Conservation (phyloP, 768 basidiomycete genomes). For the Russula griseocarnosa region DNA sequence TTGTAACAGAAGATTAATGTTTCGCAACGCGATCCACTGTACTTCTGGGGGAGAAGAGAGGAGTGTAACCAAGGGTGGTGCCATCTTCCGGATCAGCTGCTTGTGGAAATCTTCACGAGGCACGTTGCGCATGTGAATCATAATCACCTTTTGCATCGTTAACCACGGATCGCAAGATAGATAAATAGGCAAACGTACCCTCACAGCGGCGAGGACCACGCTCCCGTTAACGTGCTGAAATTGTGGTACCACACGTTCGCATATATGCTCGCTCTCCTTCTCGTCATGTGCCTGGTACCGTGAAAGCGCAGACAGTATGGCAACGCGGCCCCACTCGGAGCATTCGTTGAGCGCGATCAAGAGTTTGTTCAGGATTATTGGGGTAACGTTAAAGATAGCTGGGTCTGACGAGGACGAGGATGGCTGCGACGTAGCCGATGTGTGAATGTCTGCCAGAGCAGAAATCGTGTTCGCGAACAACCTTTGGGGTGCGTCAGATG, state of each 20-base stretch:
- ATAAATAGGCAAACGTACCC: conserved; percentile 45
- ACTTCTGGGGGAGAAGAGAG: conserved; percentile 96
- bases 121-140: conserved; percentile 92
- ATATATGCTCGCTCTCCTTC: conserved; percentile 97
- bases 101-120: conserved; percentile 78
- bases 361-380: conserved; percentile 78
- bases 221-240: conserved; percentile 97
- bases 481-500: conserved; percentile 48
- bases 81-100: conserved; percentile 92
- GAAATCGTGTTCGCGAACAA: conserved; percentile 97
- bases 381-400: conserved; percentile 78
- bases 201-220: conserved; percentile 94
- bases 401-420: conserved; percentile 54
- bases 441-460: conserved; percentile 89
- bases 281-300: conserved; percentile 82
- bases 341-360: conserved; percentile 96
- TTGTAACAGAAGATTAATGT: conserved; percentile 94
- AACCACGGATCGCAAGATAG: neutral
- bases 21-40: conserved; percentile 96
- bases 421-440: conserved; percentile 55
- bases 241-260: conserved; percentile 96
- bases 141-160: conserved; percentile 64
- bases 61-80: conserved; percentile 91
- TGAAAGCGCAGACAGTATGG: conserved; percentile 80
- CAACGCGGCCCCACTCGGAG: conserved; percentile 98